Conservation (phyloP, 306 rosid species). For the Arachis stenosperma region DNA sequence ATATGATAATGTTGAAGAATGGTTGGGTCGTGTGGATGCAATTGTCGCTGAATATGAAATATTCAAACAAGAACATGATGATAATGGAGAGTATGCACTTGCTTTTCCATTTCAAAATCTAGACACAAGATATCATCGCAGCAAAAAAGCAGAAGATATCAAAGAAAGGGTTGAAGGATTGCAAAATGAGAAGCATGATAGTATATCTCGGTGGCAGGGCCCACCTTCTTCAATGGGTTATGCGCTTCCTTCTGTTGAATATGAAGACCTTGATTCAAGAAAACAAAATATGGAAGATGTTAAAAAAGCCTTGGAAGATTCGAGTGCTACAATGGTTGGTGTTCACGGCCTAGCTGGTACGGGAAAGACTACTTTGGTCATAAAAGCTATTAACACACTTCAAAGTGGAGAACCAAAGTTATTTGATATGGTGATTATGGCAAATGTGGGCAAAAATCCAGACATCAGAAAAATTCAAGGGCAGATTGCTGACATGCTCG, state of each 20-base stretch:
- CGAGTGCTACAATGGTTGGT: neutral
- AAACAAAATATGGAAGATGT: neutral
- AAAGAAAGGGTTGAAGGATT: neutral
- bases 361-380: conserved; percentile 23
- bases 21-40: neutral
- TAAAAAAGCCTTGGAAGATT: neutral
- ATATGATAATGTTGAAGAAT: neutral
- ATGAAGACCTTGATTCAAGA: neutral
- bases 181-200: neutral
- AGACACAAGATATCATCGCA: neutral
- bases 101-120: neutral
- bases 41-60: neutral
- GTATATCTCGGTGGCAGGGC: neutral
- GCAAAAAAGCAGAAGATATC: neutral
- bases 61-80: neutral
- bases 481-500: conserved; percentile 33
- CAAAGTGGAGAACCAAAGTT: neutral
- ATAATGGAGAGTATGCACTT: neutral
- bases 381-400: neutral
- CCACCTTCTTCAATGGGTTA: neutral
- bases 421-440: conserved; percentile 3
- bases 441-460: conserved; percentile 1
- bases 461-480: conserved; percentile 35
- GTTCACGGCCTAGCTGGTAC: conserved; percentile 4
- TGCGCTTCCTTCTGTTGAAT: neutral